These are phyloP conservation scores for Globisporangium megalacanthum DNA, from an alignment of 352 stramenopile species.

Conservation along the genomic window DNA sequence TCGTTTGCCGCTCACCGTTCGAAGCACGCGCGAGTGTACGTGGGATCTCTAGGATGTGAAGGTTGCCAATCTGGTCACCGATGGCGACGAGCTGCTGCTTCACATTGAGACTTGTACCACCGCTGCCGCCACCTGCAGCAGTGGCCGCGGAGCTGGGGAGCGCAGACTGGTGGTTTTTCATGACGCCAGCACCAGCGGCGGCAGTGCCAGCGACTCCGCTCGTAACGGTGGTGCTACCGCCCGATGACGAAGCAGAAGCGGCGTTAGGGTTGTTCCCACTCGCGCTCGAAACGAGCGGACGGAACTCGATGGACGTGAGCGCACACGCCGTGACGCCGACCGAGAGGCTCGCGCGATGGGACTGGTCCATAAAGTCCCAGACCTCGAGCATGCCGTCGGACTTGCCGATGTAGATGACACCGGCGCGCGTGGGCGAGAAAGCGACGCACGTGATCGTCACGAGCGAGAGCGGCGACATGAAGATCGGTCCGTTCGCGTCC, in stretches of 20 bases:
- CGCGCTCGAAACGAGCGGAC: slow-evolving; percentile 22
- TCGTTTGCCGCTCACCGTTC: slow-evolving; percentile 69
- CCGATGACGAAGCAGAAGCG: too few species aligned
- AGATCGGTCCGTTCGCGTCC: slow-evolving; percentile 71
- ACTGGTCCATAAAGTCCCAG: slow-evolving; percentile 93
- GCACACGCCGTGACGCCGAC: slow-evolving; percentile 80
- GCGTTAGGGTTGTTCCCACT: slow-evolving; percentile 1
- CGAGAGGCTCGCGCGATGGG: slow-evolving; percentile 74
- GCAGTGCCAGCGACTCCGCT: slow-evolving; percentile 6
- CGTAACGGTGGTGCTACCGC: not conserved
- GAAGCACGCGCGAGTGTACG: slow-evolving; percentile 81
- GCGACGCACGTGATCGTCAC: slow-evolving; percentile 76
- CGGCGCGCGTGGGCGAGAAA: slow-evolving; percentile 87
- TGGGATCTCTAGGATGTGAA: slow-evolving; percentile 92
- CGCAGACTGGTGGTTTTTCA: not conserved
- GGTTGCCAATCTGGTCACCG: slow-evolving; percentile 88
- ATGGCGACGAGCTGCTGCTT: slow-evolving; percentile 90
- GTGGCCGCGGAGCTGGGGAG: too few species aligned
- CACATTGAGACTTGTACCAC: slow-evolving; percentile 23
- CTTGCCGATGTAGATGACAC: slow-evolving; percentile 86
- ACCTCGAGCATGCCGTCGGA: slow-evolving; percentile 89
- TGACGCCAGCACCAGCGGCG: slow-evolving; percentile 4
- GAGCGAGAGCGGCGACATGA: slow-evolving; percentile 77
- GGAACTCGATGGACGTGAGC: slow-evolving; percentile 86
- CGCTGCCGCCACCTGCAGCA: slow-evolving; percentile 1